A percentile compares a stretch with the other conserved stretches of the same genome.
phyloP scores from a whole-genome alignment of 495 filamentous ascomycete species.

The Letharia lupina region DNA sequence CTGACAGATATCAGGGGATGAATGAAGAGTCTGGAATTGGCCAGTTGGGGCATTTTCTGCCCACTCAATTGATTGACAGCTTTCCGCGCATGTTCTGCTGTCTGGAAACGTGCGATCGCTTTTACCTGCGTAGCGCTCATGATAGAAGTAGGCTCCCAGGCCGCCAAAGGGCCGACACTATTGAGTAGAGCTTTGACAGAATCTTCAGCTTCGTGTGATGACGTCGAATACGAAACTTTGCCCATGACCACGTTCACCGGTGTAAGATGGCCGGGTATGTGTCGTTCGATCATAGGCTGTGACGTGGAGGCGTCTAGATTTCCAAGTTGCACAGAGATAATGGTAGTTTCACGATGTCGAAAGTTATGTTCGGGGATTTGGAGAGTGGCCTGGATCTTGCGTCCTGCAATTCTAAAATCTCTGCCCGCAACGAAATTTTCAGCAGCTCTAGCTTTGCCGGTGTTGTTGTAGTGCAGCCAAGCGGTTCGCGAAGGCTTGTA shows the following conservation, averaged over 20 bases:
- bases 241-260: neutral
- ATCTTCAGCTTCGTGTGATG: neutral
- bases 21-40: conserved; percentile 28
- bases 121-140: conserved; percentile 4
- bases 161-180: neutral
- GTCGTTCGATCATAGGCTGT: neutral
- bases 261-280: neutral
- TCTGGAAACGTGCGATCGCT: conserved; percentile 10
- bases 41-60: neutral
- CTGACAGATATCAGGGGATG: conserved; percentile 30
- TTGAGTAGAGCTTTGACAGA: neutral
- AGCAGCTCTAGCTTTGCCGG: neutral
- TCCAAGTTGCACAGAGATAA: conserved; percentile 13
- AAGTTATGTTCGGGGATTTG: neutral
- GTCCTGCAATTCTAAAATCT: conserved; percentile 6
- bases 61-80: neutral
- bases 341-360: neutral
- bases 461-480: conserved; percentile 8
- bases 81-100: neutral
- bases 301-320: conserved; percentile 6
- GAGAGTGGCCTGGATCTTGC: conserved; percentile 9
- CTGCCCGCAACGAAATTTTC: neutral
- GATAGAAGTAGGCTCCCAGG: neutral
- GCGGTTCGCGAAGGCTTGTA: conserved; percentile 18
- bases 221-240: neutral